A percentile compares a stretch with the other conserved stretches of the same genome.
phyloP scores from a whole-genome alignment of 129 eudicot species.

The Arctium minus region DNA sequence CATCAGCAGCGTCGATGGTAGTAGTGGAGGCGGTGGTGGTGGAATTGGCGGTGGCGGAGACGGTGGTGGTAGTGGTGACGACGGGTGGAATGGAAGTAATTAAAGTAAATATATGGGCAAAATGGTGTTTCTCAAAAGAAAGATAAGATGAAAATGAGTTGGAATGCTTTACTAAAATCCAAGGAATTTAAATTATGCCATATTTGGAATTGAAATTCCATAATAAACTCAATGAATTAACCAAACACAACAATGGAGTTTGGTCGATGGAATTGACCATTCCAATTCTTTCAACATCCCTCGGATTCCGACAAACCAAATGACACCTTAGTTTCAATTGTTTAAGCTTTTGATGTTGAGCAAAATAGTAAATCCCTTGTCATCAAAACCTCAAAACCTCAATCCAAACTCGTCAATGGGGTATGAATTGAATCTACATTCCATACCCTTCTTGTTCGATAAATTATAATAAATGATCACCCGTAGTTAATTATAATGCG shows the following conservation, averaged over 20 bases:
- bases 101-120: background rate
- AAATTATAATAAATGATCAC: background rate
- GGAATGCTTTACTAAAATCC: no score
- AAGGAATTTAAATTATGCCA: no score
- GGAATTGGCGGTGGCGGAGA: no score
- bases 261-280: background rate
- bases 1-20: no score
- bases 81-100: background rate
- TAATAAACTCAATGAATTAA: no score
- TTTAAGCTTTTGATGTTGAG: background rate
- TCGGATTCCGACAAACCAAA: background rate
- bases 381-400: background rate
- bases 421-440: no score
- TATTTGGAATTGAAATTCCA: no score
- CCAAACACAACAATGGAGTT: background rate
- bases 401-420: background rate
- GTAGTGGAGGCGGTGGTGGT: no score
- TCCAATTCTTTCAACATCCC: background rate
- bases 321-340: background rate
- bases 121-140: background rate
- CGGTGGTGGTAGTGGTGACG: no score
- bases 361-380: background rate
- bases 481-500: background rate
- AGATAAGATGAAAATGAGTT: background rate
- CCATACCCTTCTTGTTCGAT: no score